These are phyloP conservation scores for Kodamaea jinghongensis DNA, from an alignment of 805 yeast genomes.

Conservation along the genomic window DNA sequence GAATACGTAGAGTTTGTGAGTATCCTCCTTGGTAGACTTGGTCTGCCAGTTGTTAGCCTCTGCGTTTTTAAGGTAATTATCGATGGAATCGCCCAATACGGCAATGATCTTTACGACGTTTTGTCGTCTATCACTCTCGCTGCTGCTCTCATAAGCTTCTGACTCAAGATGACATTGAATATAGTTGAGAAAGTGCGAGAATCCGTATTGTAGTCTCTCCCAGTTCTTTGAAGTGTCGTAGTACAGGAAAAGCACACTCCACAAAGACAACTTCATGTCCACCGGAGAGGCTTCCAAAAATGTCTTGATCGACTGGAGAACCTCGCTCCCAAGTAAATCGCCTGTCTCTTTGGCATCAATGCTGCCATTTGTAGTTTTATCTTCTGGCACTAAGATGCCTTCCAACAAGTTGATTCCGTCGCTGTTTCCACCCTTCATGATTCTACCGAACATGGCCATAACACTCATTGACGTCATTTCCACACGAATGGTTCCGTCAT, in stretches of 20 bases:
- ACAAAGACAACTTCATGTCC: conserved; percentile 65
- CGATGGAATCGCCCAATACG: conserved; percentile 51
- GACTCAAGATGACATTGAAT: conserved; percentile 36
- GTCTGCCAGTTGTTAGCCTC: conserved; percentile 34
- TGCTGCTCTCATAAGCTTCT: conserved; percentile 15
- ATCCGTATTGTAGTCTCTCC: conserved; percentile 44
- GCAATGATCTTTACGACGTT: conserved; percentile 50
- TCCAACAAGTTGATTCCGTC: conserved; percentile 46
- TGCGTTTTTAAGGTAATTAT: conserved; percentile 29
- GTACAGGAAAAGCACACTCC: conserved; percentile 67
- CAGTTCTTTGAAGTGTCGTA: conserved; percentile 35
- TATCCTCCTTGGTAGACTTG: conserved; percentile 4
- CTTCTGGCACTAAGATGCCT: conserved; percentile 34
- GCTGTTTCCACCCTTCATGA: conserved; percentile 33
- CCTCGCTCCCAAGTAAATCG: conserved; percentile 11
- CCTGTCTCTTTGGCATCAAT: conserved; percentile 8
- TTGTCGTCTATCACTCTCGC: conserved; percentile 33
- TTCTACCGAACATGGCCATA: conserved; percentile 58
- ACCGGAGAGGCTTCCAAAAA: conserved; percentile 65
- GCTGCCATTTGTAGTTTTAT: conserved; percentile 11
- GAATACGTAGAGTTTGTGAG: conserved; percentile 21
- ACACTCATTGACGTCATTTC: conserved; percentile 74
- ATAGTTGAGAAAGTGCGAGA: conserved; percentile 49
- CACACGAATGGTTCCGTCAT: conserved; percentile 45
- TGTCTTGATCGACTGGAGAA: conserved; percentile 48